These are phyloP conservation scores for Candida coquimbonensis DNA, from an alignment of 805 yeast species.

Conservation along the genomic window DNA sequence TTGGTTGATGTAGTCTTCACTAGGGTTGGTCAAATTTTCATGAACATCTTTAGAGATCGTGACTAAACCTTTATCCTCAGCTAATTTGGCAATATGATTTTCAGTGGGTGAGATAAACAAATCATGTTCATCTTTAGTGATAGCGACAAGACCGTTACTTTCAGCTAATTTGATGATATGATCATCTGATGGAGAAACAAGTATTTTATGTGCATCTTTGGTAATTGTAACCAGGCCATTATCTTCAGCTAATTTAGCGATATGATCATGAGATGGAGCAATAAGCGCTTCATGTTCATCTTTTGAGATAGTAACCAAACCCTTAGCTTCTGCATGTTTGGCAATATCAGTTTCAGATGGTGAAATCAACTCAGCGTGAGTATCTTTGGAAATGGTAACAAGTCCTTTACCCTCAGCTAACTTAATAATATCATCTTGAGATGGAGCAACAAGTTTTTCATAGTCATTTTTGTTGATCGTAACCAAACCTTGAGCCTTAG, in stretches of 20 bases:
- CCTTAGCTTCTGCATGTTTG: slow-evolving; percentile 14
- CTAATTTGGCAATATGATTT: slow-evolving; percentile 16
- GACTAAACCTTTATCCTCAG: slow-evolving; percentile 11
- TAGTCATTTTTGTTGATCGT: slow-evolving; percentile 22
- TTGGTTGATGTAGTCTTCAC: slow-evolving; percentile 18
- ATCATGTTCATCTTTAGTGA: slow-evolving; percentile 1
- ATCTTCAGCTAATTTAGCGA: slow-evolving; percentile 3
- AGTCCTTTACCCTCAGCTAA: neutral
- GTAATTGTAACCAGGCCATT: slow-evolving; percentile 10
- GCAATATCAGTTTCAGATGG: slow-evolving; percentile 12
- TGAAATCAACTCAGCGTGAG: slow-evolving; percentile 7
- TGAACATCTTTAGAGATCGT: too few relatives aligned
- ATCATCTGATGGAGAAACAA: slow-evolving; percentile 13
- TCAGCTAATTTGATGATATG: neutral
- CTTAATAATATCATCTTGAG: slow-evolving; percentile 5
- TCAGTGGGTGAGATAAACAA: slow-evolving; percentile 3
- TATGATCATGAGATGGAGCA: neutral
- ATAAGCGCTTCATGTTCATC: slow-evolving; percentile 4
- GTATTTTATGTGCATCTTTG: slow-evolving; percentile 9
- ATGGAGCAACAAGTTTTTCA: slow-evolving; percentile 12
- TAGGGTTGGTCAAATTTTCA: neutral
- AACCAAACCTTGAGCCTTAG: slow-evolving; percentile 5
- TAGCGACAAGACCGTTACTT: slow-evolving; percentile 7
- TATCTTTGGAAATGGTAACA: slow-evolving; percentile 3
- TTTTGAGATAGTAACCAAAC: slow-evolving; percentile 1